These are phyloP conservation scores for Nothophytophthora sp. DNA, from an alignment of 352 stramenopile genomes.

Conservation along the genomic window DNA sequence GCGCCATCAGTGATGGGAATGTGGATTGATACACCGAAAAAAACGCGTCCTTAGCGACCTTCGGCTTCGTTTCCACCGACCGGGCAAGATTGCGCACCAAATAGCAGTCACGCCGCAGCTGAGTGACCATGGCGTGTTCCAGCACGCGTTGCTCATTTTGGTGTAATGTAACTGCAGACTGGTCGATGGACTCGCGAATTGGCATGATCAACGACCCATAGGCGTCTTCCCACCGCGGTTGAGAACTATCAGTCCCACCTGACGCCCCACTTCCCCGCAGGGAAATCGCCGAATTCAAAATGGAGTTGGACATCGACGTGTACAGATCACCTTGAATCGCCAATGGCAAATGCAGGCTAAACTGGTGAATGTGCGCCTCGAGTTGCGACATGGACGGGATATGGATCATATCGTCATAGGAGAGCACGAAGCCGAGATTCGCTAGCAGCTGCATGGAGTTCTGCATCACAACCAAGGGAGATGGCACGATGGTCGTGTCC, in stretches of 20 bases:
- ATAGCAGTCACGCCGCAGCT: constrained; percentile 73
- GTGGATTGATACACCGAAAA: constrained; percentile 58
- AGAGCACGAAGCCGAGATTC: constrained; percentile 62
- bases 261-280: constrained; percentile 31
- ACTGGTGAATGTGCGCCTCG: constrained; percentile 68
- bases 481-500: constrained; percentile 68
- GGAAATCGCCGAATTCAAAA: constrained; percentile 76
- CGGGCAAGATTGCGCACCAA: constrained; percentile 66
- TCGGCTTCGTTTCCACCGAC: constrained; percentile 75
- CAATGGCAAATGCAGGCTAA: constrained; percentile 69
- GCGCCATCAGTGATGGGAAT: constrained; percentile 57
- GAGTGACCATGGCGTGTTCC: constrained; percentile 60
- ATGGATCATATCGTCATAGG: constrained; percentile 66
- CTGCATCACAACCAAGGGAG: constrained; percentile 60
- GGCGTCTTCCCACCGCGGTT: constrained; percentile 51
- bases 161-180: constrained; percentile 65
- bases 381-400: constrained; percentile 75
- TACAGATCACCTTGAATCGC: constrained; percentile 79
- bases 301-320: constrained; percentile 79
- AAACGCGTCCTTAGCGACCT: constrained; percentile 75
- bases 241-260: constrained; percentile 21
- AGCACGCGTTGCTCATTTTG: constrained; percentile 76
- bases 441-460: constrained; percentile 70
- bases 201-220: constrained; percentile 64
- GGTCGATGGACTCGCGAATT: constrained; percentile 71